A percentile compares a stretch with the other conserved stretches of the same genome.
Conservation (phyloP, 331 rosid species). For the Quercus tomentella region DNA sequence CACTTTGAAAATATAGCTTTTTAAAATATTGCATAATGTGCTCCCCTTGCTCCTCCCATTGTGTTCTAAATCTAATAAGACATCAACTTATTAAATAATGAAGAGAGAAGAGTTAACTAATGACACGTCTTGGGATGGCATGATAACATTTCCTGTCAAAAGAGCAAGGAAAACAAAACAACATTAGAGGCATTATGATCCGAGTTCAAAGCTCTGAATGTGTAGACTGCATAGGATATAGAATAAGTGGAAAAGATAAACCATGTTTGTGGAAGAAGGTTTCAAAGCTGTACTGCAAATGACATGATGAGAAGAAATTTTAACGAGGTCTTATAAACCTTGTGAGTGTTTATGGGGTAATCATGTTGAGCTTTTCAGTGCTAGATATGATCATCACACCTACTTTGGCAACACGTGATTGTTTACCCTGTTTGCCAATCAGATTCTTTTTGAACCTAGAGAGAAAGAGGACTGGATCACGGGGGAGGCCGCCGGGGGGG, state of each 20-base stretch:
- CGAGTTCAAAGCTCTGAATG: not conserved
- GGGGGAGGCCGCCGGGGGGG: too few species aligned
- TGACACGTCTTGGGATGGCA: not conserved
- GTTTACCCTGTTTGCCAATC: not conserved
- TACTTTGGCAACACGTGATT: not conserved
- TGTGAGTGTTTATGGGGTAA: not conserved
- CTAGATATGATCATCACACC: not conserved
- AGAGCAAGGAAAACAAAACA: not conserved
- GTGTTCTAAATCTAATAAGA: not conserved
- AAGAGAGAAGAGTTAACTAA: not conserved
- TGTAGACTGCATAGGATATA: not conserved
- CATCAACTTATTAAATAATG: not conserved
- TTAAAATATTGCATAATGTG: not conserved
- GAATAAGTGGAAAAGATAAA: not conserved
- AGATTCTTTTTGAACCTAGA: not conserved
- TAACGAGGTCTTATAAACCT: not conserved
- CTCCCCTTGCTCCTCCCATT: not conserved
- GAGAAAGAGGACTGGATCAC: not conserved
- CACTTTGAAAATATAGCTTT: not conserved
- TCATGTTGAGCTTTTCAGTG: not conserved
- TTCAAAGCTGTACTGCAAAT: not conserved
- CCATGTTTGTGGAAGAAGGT: not conserved
- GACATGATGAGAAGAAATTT: not conserved
- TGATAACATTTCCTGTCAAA: not conserved
- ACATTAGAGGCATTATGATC: not conserved